Percentiles rank a stretch among this genome's conserved stretches.
Conservation (phyloP, 805 yeast genomes). For the Candida sanyiensis region DNA sequence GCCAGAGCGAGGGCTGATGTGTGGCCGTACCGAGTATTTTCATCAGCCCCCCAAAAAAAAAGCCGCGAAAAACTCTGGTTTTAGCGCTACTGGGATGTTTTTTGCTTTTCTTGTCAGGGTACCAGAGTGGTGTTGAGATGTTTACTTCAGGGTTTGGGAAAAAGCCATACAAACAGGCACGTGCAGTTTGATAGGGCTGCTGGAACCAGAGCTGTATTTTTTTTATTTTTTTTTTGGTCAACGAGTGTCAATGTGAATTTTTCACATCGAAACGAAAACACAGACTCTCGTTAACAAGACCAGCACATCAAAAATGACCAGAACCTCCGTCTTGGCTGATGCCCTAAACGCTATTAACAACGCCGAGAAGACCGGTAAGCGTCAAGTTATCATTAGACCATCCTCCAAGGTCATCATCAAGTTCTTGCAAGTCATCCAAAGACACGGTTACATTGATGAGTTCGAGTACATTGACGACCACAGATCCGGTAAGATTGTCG, state of each 20-base stretch:
- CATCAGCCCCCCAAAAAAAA: no score
- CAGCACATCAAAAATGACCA: slow-evolving; percentile 61
- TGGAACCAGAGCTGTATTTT: no score
- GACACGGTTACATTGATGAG: slow-evolving; percentile 98
- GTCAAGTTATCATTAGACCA: slow-evolving; percentile 97
- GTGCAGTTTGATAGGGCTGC: slow-evolving; percentile 10
- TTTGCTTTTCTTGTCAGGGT: no score
- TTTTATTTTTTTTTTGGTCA: slow-evolving; percentile 1
- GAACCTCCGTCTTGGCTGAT: slow-evolving; percentile 97
- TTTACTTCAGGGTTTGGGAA: slow-evolving; percentile 1
- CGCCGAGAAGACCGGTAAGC: slow-evolving; percentile 98
- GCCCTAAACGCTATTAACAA: slow-evolving; percentile 97
- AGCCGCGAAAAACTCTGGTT: no score
- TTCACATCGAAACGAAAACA: slow-evolving; percentile 11
- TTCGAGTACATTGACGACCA: slow-evolving; percentile 98
- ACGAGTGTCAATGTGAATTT: slow-evolving; percentile 8
- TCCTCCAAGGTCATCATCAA: slow-evolving; percentile 97
- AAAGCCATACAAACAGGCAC: slow-evolving; percentile 4
- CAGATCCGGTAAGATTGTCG: slow-evolving; percentile 97
- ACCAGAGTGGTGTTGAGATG: slow-evolving; percentile 10
- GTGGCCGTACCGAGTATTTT: background rate
- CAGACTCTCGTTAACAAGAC: background rate
- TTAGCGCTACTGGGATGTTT: no score
- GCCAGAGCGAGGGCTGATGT: slow-evolving; percentile 3
- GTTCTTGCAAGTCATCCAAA: slow-evolving; percentile 95